These are phyloP conservation scores for Vitis labrusca DNA, from an alignment of 164 flowering plant genomes.

Conservation along the genomic window DNA sequence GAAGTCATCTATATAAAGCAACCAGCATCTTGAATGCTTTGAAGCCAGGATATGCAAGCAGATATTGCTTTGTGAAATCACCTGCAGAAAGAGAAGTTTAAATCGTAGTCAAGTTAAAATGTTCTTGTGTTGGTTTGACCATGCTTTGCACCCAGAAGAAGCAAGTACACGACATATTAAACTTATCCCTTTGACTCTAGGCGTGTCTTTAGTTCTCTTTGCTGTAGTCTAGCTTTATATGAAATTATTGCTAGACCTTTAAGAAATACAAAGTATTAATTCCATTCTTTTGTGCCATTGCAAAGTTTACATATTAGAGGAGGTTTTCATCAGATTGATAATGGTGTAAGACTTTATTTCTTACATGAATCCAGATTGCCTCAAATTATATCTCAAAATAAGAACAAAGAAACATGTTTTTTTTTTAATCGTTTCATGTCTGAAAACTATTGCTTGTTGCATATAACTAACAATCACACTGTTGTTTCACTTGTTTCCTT, in stretches of 20 bases:
- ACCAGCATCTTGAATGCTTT: background rate
- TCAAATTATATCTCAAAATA: too few relatives aligned
- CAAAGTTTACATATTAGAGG: background rate
- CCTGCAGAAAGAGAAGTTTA: background rate
- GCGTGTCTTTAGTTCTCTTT: background rate
- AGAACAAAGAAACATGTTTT: background rate
- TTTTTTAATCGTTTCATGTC: background rate
- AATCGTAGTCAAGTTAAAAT: background rate
- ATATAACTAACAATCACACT: background rate
- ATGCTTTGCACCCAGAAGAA: background rate
- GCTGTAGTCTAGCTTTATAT: background rate
- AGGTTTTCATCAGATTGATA: background rate
- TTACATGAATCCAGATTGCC: background rate
- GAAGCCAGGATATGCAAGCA: background rate
- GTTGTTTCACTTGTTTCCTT: constrained; percentile 18
- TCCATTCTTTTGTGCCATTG: background rate
- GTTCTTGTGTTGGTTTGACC: background rate
- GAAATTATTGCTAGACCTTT: too few relatives aligned
- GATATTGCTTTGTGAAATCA: background rate
- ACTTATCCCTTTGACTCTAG: background rate
- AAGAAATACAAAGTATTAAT: background rate
- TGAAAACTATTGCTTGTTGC: background rate
- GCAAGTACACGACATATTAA: background rate
- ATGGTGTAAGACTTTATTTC: background rate
- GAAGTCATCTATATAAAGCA: background rate